These are phyloP conservation scores for Kockiozyma suomiensis DNA, from an alignment of 805 yeast species.

Conservation along the genomic window DNA sequence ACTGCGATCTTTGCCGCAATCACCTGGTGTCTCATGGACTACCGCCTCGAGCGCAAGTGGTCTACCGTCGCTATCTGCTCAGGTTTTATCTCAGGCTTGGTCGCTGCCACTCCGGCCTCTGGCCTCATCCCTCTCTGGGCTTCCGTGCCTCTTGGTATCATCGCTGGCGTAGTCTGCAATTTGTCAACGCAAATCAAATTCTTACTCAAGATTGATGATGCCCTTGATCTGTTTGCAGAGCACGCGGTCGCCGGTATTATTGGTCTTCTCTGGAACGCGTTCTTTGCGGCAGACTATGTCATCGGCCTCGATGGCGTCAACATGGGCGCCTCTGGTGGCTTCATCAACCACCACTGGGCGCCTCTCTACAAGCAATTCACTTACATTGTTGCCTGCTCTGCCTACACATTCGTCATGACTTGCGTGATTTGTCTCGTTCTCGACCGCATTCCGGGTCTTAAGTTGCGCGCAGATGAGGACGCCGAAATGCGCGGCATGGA, in stretches of 20 bases:
- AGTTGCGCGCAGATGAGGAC: constrained; percentile 76
- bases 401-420: constrained; percentile 76
- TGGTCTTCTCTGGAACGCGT: constrained; percentile 84
- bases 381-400: constrained; percentile 71
- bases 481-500: constrained; percentile 91
- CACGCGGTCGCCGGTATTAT: constrained; percentile 96
- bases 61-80: constrained; percentile 94
- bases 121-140: constrained; percentile 93
- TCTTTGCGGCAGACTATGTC: constrained; percentile 85
- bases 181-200: constrained; percentile 86
- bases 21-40: constrained; percentile 90
- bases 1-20: constrained; percentile 89
- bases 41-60: constrained; percentile 85
- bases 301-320: constrained; percentile 78
- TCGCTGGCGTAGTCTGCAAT: constrained; percentile 83
- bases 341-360: constrained; percentile 87
- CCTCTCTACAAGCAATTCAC: constrained; percentile 91
- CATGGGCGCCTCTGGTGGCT: constrained; percentile 76
- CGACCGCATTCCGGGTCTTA: constrained; percentile 77
- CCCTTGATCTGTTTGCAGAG: constrained; percentile 95
- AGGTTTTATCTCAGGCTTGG: constrained; percentile 92
- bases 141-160: constrained; percentile 79
- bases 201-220: constrained; percentile 80
- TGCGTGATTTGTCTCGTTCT: constrained; percentile 72
- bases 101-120: constrained; percentile 94